Base-by-base conservation (phyloP, 768 basidiomycete species). In the Epithele typhae region DNA sequence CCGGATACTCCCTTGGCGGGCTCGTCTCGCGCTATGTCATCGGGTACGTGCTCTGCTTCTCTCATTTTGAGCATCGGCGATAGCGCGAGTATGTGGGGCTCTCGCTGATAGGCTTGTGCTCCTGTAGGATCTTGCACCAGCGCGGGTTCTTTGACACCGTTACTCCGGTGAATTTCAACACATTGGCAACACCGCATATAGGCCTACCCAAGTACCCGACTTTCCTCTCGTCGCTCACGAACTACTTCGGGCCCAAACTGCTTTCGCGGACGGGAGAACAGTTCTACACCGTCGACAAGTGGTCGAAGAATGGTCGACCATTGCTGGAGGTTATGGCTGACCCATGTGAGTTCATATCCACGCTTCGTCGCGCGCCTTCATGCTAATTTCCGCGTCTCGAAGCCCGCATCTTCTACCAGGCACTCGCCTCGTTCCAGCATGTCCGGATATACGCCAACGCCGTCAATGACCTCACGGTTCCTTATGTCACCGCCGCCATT, bases 1-100 rank as follows among this genome's bases (percentile, higher is more conserved):
- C 78, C 2, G 92, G 92, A 1, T 93, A 94, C 64, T 76, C 74
- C 30, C 72, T 94, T 10, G 92, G 92, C 2, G 92, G 92, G 0
- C 73, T 94, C 2, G 69, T 94, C 8, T 79, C 86, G 14, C 82
- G 92, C 14, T 92, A 91, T 62, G 73, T 84, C 32, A 68, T 92
- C 41, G 90, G 85, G 75, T 80, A 48, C 56, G 71, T 63, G 17
- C 8, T 19, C n/a, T n/a, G 35, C n/a, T 6, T 6, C 18, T 32
- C 30, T 9, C 12, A 36, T 37, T 43, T 17, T 14, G 38, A 43
- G 17, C 10, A n/a, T n/a, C n/a, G n/a, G n/a, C n/a, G n/a, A n/a
- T n/a, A n/a, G n/a, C n/a, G n/a, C n/a, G n/a, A n/a, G n/a, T n/a
- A n/a, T n/a, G n/a, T n/a, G n/a, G 17, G 25, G 24, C 17, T 25